These are phyloP conservation scores for Fraxinus dipetala DNA, from an alignment of 305 asterid species.

Conservation along the genomic window DNA sequence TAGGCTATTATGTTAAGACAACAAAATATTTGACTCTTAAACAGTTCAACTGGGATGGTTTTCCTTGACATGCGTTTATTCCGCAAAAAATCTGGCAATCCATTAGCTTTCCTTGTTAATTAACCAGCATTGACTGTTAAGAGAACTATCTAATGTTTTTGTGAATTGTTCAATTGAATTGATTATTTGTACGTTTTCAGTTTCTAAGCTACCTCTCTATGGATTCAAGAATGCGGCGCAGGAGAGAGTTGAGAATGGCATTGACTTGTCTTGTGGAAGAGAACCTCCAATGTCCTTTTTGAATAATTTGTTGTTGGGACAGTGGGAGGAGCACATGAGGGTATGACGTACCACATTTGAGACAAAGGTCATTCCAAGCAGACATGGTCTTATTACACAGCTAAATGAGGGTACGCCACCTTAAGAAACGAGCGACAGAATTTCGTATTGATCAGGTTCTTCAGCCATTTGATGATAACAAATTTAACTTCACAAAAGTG, in stretches of 20 bases:
- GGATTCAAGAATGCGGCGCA: conserved; percentile 42
- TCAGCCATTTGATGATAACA: conserved; percentile 60
- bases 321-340: conserved; percentile 67
- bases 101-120: background rate
- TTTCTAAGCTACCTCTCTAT: conserved; percentile 51
- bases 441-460: conserved; percentile 64
- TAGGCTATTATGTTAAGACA: background rate
- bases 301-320: conserved; percentile 48
- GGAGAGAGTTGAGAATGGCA: conserved; percentile 23
- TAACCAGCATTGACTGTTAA: background rate
- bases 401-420: conserved; percentile 79
- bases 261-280: conserved; percentile 28
- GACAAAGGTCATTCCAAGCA: conserved; percentile 56
- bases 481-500: conserved; percentile 62
- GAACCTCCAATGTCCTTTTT: conserved; percentile 36
- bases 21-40: background rate
- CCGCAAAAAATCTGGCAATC: background rate
- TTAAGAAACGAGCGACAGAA: conserved; percentile 69
- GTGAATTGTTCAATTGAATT: conserved; percentile 6
- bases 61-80: background rate
- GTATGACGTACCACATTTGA: conserved; percentile 66
- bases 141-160: background rate
- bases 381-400: conserved; percentile 59
- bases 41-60: background rate
- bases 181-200: conserved; percentile 29